phyloP scores from a whole-genome alignment of 208 protist species.

The Trypanosomatidae sp. region DNA sequence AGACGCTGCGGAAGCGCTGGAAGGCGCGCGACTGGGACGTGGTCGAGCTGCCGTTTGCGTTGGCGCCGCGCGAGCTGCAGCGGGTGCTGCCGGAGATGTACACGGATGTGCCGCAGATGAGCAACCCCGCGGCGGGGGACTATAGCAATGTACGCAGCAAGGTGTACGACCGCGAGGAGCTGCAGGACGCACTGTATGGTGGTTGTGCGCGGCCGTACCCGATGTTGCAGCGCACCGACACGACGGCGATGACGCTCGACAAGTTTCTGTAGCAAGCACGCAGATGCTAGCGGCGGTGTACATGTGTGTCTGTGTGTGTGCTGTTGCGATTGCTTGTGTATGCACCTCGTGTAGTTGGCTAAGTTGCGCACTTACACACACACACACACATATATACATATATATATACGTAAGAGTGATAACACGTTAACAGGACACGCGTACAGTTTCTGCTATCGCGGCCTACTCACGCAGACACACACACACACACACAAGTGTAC shows the following conservation, averaged over 20 bases:
- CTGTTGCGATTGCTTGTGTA: conserved; percentile 1
- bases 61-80: conserved; percentile 66
- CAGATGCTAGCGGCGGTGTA: background rate
- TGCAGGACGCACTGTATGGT: conserved; percentile 59
- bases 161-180: conserved; percentile 61
- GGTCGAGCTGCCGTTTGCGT: conserved; percentile 68
- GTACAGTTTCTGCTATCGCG: background rate
- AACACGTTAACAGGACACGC: background rate
- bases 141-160: conserved; percentile 74
- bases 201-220: conserved; percentile 33
- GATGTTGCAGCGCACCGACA: conserved; percentile 26
- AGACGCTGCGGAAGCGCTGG: conserved; percentile 79
- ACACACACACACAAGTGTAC: background rate
- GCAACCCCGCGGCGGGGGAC: conserved; percentile 27
- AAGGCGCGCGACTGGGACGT: conserved; percentile 82
- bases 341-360: conserved; percentile 1
- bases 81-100: conserved; percentile 82
- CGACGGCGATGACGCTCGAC: conserved; percentile 56
- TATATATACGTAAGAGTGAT: conserved; percentile 5
- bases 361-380: background rate
- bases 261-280: conserved; percentile 39
- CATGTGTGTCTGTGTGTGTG: background rate
- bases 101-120: conserved; percentile 76
- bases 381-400: conserved; percentile 4
- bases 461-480: background rate